Conservation (phyloP, 345 rosid species). For the Lepidium didymum region DNA sequence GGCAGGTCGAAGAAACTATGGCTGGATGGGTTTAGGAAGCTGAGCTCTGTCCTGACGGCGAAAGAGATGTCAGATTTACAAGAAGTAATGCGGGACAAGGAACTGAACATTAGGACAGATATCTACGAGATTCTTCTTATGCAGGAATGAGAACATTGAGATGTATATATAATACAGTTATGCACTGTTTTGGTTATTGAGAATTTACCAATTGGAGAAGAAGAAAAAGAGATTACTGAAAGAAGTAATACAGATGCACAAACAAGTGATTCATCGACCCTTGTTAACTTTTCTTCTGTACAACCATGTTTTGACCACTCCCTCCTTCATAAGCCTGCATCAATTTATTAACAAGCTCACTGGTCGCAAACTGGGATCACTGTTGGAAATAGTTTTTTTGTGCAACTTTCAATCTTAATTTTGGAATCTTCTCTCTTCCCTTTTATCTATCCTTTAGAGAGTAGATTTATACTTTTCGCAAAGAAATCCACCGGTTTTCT, state of each 20-base stretch:
- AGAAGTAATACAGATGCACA: background rate
- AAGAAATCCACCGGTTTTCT: too few species aligned
- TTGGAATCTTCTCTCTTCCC: too few species aligned
- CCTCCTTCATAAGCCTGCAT: too few species aligned
- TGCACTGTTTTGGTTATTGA: background rate
- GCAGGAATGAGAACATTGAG: constrained; percentile 36
- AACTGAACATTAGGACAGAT: constrained; percentile 85
- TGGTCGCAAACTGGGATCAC: too few species aligned
- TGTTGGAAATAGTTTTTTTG: too few species aligned
- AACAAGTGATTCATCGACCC: too few species aligned
- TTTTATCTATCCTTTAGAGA: too few species aligned
- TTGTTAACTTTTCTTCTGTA: too few species aligned
- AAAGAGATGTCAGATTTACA: constrained; percentile 92
- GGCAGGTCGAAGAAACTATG: constrained; percentile 83
- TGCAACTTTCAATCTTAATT: too few species aligned
- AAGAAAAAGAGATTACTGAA: background rate
- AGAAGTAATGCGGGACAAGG: constrained; percentile 97
- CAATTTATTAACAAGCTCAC: too few species aligned
- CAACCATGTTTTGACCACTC: too few species aligned
- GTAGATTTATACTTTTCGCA: too few species aligned
- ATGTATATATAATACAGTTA: background rate
- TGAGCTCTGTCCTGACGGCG: constrained; percentile 50
- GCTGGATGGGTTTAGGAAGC: constrained; percentile 82
- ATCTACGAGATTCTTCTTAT: constrained; percentile 91
- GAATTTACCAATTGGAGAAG: background rate